Evolutionary conservation across 1,284 basidiomycete genomes (phyloP), one percentile per base, ranked within the genome.

Genomic region (Austroboletus olivaceoglutinosus): DNA sequence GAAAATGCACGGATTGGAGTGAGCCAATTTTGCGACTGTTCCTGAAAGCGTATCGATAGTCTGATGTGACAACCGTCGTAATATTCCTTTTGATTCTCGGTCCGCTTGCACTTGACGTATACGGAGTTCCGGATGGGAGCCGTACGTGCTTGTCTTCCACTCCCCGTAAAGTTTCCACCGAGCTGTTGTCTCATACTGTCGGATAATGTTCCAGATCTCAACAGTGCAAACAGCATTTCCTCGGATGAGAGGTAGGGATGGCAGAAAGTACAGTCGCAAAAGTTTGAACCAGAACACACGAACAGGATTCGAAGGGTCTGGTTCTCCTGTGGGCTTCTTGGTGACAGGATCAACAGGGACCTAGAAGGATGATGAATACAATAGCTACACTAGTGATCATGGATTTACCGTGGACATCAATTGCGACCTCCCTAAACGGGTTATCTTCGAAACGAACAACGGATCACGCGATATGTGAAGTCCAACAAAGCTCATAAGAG

Each of bases 161-260:
- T 99, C 95, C 43, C 95, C 97, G 63, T 99, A 98, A 25, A 99
- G 74, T 34, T 80, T 81, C 83, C 92, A 98, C 4, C 97, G 89
- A 41, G 82, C 75, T 8, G 86, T 82, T 50, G 86, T 88, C 43
- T 91, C 85, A 65, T 90, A 91, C 54, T 83, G 81, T 37, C 82
- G 76, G 43, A 99, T 79, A 41, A 98, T 81, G 54, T 84, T 82
- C 93, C 93, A 96, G 3, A 96, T 76, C 56, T 96, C 93, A 46
- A 89, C 85, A 16, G 89, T 88, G 64, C 87, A 90, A 9, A 93
- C 85, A 9, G 91, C 90, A 61, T 93, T 93, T 30, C 89, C 86
- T 37, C 86, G 81, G 47, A 93, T 89, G 43, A 97, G 80, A 25
- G 93, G 85, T 9, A 98, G 77, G 0, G 92, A 87, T 0, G 96